phyloP scores from a whole-genome alignment of 345 rosid genomes.

The Pelargonium nanum region DNA sequence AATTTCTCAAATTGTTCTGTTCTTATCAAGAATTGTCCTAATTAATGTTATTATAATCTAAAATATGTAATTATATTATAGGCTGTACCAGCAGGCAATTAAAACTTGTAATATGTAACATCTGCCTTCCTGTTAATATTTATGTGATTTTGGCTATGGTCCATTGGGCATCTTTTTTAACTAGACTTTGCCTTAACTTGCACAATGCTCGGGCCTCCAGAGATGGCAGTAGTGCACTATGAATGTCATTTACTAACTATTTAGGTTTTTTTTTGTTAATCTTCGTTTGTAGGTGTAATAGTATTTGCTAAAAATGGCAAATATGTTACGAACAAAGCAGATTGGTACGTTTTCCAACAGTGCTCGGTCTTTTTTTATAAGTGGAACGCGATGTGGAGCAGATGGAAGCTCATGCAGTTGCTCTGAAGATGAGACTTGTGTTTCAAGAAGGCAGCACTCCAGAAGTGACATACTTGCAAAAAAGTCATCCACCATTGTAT shows the following conservation, averaged over 20 bases:
- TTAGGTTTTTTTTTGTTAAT: neutral
- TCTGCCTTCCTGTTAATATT: neutral
- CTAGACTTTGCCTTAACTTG: neutral
- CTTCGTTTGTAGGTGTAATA: slow-evolving; percentile 13
- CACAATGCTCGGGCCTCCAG: neutral
- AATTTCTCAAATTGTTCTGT: neutral
- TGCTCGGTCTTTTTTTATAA: slow-evolving; percentile 56
- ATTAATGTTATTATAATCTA: no score
- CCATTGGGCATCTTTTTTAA: neutral
- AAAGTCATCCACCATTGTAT: slow-evolving; percentile 24
- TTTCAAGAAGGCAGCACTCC: slow-evolving; percentile 44
- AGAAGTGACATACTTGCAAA: slow-evolving; percentile 33
- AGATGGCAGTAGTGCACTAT: no score
- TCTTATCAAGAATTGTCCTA: neutral
- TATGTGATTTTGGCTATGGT: neutral
- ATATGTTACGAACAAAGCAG: slow-evolving; percentile 70
- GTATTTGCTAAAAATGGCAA: slow-evolving; percentile 18
- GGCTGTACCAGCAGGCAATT: neutral
- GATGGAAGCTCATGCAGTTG: slow-evolving; percentile 68
- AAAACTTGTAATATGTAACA: no score
- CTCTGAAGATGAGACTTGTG: slow-evolving; percentile 66
- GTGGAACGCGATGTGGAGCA: slow-evolving; percentile 51
- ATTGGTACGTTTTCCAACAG: slow-evolving; percentile 56
- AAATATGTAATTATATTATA: neutral
- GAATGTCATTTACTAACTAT: neutral